Conservation (phyloP, 306 rosid species). For the Canavalia ensiformis region DNA sequence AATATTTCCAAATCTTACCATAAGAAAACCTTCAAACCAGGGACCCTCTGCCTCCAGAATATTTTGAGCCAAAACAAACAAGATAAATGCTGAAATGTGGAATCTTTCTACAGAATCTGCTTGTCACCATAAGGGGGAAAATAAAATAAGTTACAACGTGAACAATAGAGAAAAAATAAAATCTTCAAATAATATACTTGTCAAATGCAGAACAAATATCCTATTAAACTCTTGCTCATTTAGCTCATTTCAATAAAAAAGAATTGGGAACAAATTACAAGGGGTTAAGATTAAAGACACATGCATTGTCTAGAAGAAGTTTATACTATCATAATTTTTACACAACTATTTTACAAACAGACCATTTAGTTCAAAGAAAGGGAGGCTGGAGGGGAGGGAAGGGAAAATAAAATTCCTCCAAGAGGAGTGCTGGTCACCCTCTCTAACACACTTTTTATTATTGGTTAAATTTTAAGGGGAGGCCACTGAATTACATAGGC, state of each 20-base stretch:
- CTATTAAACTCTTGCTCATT: conserved; percentile 8
- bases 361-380: neutral
- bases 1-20: conserved; percentile 64
- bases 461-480: too few species aligned
- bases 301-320: neutral
- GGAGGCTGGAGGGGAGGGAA: neutral
- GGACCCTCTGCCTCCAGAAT: conserved; percentile 98
- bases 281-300: conserved; percentile 11
- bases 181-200: neutral
- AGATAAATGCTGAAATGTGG: conserved; percentile 88
- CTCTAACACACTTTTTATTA: too few species aligned
- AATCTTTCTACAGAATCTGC: conserved; percentile 96
- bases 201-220: conserved; percentile 28
- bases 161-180: neutral
- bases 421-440: too few species aligned
- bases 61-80: conserved; percentile 94
- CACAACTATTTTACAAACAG: neutral
- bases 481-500: too few species aligned
- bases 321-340: neutral
- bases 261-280: neutral
- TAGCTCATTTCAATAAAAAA: neutral
- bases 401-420: neutral
- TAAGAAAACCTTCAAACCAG: conserved; percentile 85
- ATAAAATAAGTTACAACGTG: neutral
- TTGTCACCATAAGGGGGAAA: conserved; percentile 40